Conservation (phyloP, 495 filamentous ascomycete species). For the Recurvomyces mirabilis region DNA sequence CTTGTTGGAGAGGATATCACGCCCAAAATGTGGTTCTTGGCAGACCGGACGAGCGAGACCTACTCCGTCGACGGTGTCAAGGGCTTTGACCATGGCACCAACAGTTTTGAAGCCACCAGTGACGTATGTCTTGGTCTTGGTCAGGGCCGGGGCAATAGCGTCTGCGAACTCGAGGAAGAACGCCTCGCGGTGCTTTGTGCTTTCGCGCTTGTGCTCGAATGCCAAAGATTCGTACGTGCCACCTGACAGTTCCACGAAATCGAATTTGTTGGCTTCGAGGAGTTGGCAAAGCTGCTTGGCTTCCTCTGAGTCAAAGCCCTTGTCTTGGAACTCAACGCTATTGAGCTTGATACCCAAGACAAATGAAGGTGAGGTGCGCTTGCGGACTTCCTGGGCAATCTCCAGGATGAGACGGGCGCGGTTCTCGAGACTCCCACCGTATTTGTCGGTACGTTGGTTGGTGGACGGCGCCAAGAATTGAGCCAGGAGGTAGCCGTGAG, state of each 20-base stretch:
- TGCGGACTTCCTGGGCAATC: conserved; percentile 24
- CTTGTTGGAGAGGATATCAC: conserved; percentile 38
- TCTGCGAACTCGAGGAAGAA: conserved; percentile 60
- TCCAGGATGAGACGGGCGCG: conserved; percentile 24
- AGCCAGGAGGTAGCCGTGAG: conserved; percentile 54
- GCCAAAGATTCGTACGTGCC: conserved; percentile 51
- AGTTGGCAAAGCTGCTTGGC: conserved; percentile 41
- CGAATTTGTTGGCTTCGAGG: conserved; percentile 46
- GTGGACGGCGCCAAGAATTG: conserved; percentile 50
- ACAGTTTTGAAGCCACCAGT: conserved; percentile 53
- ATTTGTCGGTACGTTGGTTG: conserved; percentile 33
- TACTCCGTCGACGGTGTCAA: conserved; percentile 44
- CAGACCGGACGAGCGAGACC: conserved; percentile 44
- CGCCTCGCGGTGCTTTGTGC: conserved; percentile 46
- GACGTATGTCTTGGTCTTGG: conserved; percentile 45
- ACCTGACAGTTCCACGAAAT: conserved; percentile 55
- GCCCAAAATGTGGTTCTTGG: conserved; percentile 41
- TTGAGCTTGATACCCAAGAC: conserved; percentile 57
- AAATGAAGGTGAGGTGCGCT: conserved; percentile 32
- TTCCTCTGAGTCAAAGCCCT: conserved; percentile 47
- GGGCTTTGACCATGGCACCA: conserved; percentile 49
- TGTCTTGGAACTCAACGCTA: conserved; percentile 54
- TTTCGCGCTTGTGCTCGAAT: conserved; percentile 43
- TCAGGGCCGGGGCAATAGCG: conserved; percentile 42
- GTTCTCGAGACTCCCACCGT: conserved; percentile 43